phyloP scores from a whole-genome alignment of 2,329 filamentous ascomycete genomes.

The Stagonosporopsis cucurbitacearum region DNA sequence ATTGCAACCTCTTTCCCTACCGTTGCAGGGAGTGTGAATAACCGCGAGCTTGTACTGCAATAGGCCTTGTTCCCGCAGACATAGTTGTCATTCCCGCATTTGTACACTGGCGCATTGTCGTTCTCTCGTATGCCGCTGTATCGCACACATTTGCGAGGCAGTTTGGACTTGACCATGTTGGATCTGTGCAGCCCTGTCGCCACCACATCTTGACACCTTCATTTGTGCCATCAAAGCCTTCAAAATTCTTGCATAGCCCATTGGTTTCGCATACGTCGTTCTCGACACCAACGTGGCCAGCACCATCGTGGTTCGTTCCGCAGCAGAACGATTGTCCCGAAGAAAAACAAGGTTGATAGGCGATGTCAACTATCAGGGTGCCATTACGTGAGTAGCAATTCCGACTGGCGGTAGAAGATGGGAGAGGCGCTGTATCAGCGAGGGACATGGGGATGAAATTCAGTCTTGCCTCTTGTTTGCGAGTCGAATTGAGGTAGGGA shows the following conservation, averaged over 20 bases:
- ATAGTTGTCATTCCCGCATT: constrained; percentile 10
- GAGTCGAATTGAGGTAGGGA: background rate
- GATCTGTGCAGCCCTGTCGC: constrained; percentile 26
- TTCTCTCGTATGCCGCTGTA: background rate
- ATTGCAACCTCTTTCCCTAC: background rate
- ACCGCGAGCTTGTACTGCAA: background rate
- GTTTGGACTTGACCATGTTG: constrained; percentile 21
- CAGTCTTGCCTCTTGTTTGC: background rate
- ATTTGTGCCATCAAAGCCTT: constrained; percentile 14
- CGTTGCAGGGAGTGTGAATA: constrained; percentile 12
- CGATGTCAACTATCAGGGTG: constrained; percentile 4
- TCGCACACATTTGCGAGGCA: constrained; percentile 20
- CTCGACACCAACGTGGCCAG: constrained; percentile 7
- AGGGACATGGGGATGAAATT: background rate
- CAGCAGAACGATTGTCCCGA: constrained; percentile 13
- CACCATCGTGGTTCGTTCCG: constrained; percentile 16
- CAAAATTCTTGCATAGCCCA: constrained; percentile 24
- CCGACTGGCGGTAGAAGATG: background rate
- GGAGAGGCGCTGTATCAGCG: background rate
- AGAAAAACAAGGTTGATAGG: constrained; percentile 19
- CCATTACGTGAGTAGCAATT: constrained; percentile 21
- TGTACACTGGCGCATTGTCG: constrained; percentile 15
- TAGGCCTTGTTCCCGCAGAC: constrained; percentile 13
- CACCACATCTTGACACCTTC: constrained; percentile 16
- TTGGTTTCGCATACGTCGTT: constrained; percentile 21